Conservation (phyloP, 2,329 filamentous ascomycete genomes). For the Ophiostoma novo-ulmi region DNA sequence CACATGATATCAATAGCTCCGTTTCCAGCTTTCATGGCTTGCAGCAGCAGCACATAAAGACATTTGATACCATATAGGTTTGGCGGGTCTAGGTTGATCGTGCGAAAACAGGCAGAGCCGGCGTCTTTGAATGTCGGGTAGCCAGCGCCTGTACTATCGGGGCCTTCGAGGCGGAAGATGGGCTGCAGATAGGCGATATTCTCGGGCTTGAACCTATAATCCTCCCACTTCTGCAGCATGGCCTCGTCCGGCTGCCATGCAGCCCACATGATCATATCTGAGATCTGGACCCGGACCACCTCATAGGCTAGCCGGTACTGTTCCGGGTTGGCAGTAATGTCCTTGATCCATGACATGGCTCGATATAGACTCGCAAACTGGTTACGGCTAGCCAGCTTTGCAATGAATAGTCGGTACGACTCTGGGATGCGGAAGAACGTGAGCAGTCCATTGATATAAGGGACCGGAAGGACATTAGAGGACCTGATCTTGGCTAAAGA, state of each 20-base stretch:
- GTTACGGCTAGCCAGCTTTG: conserved; percentile 8
- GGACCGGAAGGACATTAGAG: conserved; percentile 21
- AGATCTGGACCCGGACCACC: conserved; percentile 25
- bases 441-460: conserved; percentile 25
- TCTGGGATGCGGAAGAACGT: conserved; percentile 20
- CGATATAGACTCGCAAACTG: conserved; percentile 20
- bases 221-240: conserved; percentile 28
- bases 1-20: conserved; percentile 27
- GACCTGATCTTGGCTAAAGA: conserved; percentile 15
- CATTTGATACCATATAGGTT: conserved; percentile 22
- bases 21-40: conserved; percentile 23
- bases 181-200: conserved; percentile 24
- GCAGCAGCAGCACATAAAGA: conserved; percentile 24
- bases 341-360: conserved; percentile 20
- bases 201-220: conserved; percentile 23
- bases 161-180: conserved; percentile 29
- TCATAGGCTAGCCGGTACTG: conserved; percentile 34
- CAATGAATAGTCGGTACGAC: conserved; percentile 13
- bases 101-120: conserved; percentile 24
- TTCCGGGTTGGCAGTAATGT: conserved; percentile 33
- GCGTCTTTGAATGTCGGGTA: conserved; percentile 26
- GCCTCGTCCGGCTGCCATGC: conserved; percentile 28
- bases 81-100: conserved; percentile 19
- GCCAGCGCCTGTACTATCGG: conserved; percentile 26
- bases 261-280: conserved; percentile 24